Evolutionary conservation across 2,329 filamentous ascomycete genomes (phyloP), one percentile per base, ranked within the genome.

Genomic region (Alternaria solani): DNA sequence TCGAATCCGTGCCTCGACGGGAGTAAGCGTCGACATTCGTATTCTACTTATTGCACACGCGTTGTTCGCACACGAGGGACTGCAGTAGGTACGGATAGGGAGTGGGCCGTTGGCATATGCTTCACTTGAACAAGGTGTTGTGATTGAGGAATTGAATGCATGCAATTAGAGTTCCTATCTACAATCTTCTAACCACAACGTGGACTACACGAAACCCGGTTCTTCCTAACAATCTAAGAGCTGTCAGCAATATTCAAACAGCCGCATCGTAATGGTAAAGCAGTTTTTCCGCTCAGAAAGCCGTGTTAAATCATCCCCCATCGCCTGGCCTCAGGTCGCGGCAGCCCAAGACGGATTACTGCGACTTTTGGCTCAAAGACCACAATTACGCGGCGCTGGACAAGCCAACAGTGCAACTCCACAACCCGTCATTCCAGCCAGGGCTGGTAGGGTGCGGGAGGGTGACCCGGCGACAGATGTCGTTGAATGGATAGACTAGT

Each of bases 361-460:
- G 58, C 66, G 61, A 70, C 70, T 72, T 68, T 74, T 62, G 63
- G 74, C 77, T 71, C 77, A 64, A 86, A 87, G 85, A 91, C 89
- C 88, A 81, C 81, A 79, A 81, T 80, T 73, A 79, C 71, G 73
- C 72, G 77, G 78, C 76, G 81, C 87, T 67, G 67, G 67, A 67
- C 74, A 66, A 75, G 65, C 66, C 69, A 72, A 69, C 74, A 74
- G 70, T 77, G 76, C 81, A 87, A 91, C 90, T 91, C 87, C 89
- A 92, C 90, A 89, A 91, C 90, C 85, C 76, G 80, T 92, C 89
- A 84, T 92, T 80, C 82, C 84, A 80, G 74, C 74, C 78, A 71
- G 78, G 60, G 62, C 77, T 67, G 73, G 87, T 92, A 82, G 77
- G 86, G 89, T 91, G 87, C 79, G 89, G 86, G 85, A 92, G 90